Percentiles rank a stretch among this genome's conserved stretches.
Evolutionary conservation across 2,329 filamentous ascomycete species (phyloP).

Genomic region (Penicillium hordei): DNA sequence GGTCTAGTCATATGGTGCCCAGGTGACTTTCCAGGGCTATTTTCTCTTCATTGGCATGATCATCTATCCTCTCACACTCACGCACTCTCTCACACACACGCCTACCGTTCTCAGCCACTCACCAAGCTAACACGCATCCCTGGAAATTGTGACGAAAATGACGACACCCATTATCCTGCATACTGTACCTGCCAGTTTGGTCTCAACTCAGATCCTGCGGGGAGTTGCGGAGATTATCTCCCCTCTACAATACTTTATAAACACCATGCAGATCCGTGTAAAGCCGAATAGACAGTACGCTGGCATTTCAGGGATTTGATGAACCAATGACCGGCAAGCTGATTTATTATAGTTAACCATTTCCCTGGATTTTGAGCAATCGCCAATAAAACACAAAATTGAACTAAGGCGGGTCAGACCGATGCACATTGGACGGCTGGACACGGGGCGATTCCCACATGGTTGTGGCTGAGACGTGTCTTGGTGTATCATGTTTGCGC

Average conservation of each 20-base stretch:
- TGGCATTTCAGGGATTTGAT: slow-evolving; percentile 2
- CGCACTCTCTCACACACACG: background rate
- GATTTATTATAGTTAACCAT: slow-evolving; percentile 3
- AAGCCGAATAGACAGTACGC: background rate
- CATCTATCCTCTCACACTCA: slow-evolving; percentile 1
- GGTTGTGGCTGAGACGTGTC: slow-evolving; percentile 28
- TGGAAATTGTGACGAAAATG: slow-evolving; percentile 15
- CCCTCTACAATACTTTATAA: background rate
- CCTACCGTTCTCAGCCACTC: background rate
- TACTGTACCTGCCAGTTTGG: background rate
- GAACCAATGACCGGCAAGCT: slow-evolving; percentile 8
- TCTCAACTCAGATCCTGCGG: slow-evolving; percentile 6
- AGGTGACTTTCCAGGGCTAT: background rate
- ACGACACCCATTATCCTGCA: slow-evolving; percentile 4
- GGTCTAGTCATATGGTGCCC: background rate
- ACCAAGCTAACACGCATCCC: slow-evolving; percentile 1
- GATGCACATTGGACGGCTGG: slow-evolving; percentile 11
- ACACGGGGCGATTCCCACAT: slow-evolving; percentile 22
- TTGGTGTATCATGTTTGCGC: slow-evolving; percentile 24
- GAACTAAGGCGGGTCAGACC: slow-evolving; percentile 1
- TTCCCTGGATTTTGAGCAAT: slow-evolving; percentile 10
- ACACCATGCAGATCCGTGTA: background rate
- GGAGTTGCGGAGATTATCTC: slow-evolving; percentile 15
- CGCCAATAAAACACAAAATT: background rate
- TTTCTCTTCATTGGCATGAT: slow-evolving; percentile 13